Evolutionary conservation across 345 rosid species (phyloP).

Genomic region (Moricandia arvensis): DNA sequence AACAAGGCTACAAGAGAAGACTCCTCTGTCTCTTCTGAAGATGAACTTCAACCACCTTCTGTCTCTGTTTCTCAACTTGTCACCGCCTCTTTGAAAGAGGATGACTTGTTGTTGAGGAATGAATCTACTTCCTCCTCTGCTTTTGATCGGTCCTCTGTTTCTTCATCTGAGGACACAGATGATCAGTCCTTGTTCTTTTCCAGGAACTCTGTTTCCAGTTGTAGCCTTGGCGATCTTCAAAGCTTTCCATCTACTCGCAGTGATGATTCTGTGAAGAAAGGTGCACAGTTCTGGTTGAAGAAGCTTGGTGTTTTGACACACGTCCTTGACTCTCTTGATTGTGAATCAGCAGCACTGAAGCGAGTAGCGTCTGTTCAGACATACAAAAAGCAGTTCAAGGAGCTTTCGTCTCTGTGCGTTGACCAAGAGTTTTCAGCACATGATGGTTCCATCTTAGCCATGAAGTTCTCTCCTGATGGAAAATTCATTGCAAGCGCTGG

Average conservation of each 20-base stretch:
- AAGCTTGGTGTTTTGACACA: constrained; percentile 46
- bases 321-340: constrained; percentile 34
- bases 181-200: constrained; percentile 3
- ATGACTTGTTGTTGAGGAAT: constrained; percentile 38
- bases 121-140: constrained; percentile 42
- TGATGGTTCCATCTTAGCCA: constrained; percentile 61
- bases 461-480: constrained; percentile 76
- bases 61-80: background rate
- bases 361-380: constrained; percentile 43
- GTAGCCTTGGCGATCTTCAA: background rate
- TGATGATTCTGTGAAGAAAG: constrained; percentile 29
- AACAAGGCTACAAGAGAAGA: background rate
- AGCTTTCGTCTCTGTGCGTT: constrained; percentile 57
- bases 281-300: constrained; percentile 38
- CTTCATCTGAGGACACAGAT: constrained; percentile 19
- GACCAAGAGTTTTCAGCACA: constrained; percentile 78
- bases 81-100: constrained; percentile 7
- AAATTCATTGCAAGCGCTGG: constrained; percentile 72
- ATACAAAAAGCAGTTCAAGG: constrained; percentile 49
- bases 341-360: constrained; percentile 30
- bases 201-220: background rate
- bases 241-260: background rate
- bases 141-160: constrained; percentile 33
- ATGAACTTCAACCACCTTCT: background rate
- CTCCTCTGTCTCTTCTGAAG: background rate